Evolutionary conservation across 2,329 filamentous ascomycete species (phyloP), one percentile per base, ranked within the genome.

Genomic region (Xylaria arbuscula): DNA sequence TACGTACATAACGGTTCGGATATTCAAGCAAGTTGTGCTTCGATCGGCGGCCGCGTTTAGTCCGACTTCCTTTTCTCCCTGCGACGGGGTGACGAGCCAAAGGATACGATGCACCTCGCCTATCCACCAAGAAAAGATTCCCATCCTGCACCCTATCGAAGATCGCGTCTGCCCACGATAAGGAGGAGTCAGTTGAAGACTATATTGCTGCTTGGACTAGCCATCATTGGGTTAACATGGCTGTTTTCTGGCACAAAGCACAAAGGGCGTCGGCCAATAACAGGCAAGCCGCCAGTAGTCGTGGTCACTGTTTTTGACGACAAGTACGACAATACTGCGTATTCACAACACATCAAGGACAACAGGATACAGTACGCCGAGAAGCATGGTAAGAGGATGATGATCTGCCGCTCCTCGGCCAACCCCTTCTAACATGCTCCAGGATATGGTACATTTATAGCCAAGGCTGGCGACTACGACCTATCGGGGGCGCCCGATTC

Each of bases 401-500:
- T 34, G 13, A 45, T 34, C 10, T 34, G 24, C 13, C 19, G 2
- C 9, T 36, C 24, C 28, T 28, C 28, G 28, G 28, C 32, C 32
- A 15, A 17, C 11, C 9, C 32, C 24, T 40, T n/a, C 45, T 69
- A 56, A 68, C 55, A 22, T 7, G 24, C 55, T 63, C 17, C 54
- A 97, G 94, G 94, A 73, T 98, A 99, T 80, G 86, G 89, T 45
- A 92, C 91, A 48, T 94, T 98, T 85, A 92, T 97, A 79, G 89
- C 93, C 65, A 90, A 89, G 70, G 85, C 88, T n/a, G 86, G 86
- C 76, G 90, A 94, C 76, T 98, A 98, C 82, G 85, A 92, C 68
- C 85, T 93, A 38, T 80, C 84, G 67, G 86, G 86, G 66, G 81
- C 87, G 60, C 84, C 90, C 72, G 67, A 79, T 62, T 89, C 89